A percentile compares a stretch with the other conserved stretches of the same genome.
Evolutionary conservation across 768 basidiomycete genomes (phyloP).

Genomic region (Mycena capillaripes): DNA sequence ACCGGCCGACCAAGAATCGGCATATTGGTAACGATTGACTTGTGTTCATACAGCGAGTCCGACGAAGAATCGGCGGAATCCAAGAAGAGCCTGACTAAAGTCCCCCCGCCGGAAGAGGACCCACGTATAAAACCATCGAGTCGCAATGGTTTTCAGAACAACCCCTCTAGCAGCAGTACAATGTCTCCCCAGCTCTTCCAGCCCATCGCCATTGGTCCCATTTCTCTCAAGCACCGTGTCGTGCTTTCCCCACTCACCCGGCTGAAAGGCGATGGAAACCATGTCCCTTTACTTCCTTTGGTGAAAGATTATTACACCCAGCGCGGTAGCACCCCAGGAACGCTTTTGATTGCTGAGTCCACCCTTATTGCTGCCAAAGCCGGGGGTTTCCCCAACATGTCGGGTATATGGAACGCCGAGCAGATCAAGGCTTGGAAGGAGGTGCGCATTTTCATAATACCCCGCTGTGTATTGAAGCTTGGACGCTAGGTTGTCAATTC

Average conservation of each 20-base stretch:
- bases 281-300: slow-evolving; percentile 43
- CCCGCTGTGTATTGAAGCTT: no score
- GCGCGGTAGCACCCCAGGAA: slow-evolving; percentile 48
- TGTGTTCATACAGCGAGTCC: no score
- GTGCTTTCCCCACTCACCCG: slow-evolving; percentile 54
- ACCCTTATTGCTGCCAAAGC: slow-evolving; percentile 49
- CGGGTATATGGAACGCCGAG: slow-evolving; percentile 57
- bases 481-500: slow-evolving; percentile 54
- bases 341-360: slow-evolving; percentile 57
- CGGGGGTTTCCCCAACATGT: slow-evolving; percentile 45
- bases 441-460: slow-evolving; percentile 29
- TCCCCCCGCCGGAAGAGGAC: no score
- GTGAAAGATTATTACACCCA: slow-evolving; percentile 48
- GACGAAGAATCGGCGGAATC: no score
- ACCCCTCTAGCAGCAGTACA: neutral
- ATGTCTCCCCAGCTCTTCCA: slow-evolving; percentile 24
- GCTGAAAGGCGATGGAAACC: slow-evolving; percentile 40
- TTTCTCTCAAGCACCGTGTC: slow-evolving; percentile 45
- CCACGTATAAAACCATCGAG: no score
- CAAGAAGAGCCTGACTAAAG: no score
- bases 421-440: slow-evolving; percentile 62
- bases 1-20: no score
- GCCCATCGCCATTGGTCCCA: slow-evolving; percentile 2
- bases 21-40: no score
- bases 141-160: neutral